Base-by-base conservation (phyloP, 257 asterid species). In the Solanum appendiculatum region DNA sequence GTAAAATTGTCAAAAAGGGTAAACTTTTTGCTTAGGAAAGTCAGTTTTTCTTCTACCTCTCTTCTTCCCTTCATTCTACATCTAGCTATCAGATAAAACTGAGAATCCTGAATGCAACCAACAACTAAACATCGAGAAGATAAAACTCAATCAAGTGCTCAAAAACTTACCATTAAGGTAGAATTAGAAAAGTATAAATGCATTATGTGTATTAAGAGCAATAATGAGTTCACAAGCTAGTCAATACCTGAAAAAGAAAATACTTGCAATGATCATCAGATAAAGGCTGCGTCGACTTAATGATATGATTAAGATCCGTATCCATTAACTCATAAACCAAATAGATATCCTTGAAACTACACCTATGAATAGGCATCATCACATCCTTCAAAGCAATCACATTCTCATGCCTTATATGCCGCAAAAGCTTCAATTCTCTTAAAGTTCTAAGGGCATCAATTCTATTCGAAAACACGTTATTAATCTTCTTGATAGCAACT, bases 261-360 rank as follows among this genome's bases (percentile, higher is more conserved):
- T 87, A 91, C 83, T 91, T 90, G 93, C 92, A 87, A 88, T 91
- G 92, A 33, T 91, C 93, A 84, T 75, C 66, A 4, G 93, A 91
- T 23, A 91, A 72, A 8, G 92, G 91, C 88, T 91, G 93, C 4
- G 92, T 51, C 6, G 92, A 89, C 91, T 90, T 91, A 21, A 91
- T 91, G 51, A 91, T 91, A 31, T 91, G 92, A 80, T 91, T 91
- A 87, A 91, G 92, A 88, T 91, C 93, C 4, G 93, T 91, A 66
- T 91, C 93, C 93, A 91, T 91, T 81, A 91, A 83, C 86, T 91
- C 93, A 87, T 88, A 91, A 66, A 91, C 93, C 90, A 91, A 85
- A 81, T 91, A 91, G 72, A 91, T 82, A 88, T 91, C 93, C 86
- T 91, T 88, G 73, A 91, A 91, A 69, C 87, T 87, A 29, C 83